Base-by-base conservation (phyloP, 306 rosid genomes). In the Neltuma alba region DNA sequence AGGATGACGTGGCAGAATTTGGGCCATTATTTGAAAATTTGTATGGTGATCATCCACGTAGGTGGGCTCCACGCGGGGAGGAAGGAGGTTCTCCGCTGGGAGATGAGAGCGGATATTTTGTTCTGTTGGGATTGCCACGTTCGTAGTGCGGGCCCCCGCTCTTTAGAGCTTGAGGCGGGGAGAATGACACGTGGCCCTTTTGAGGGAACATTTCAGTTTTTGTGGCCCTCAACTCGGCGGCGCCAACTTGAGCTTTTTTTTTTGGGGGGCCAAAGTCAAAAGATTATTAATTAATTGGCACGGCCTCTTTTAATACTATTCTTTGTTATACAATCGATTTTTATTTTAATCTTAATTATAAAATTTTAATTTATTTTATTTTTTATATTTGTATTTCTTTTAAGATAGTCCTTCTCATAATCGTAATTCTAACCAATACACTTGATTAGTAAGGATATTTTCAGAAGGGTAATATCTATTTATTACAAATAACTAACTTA, bases 31-130 rank as follows among this genome's bases (percentile, higher is more conserved):
- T 79, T 85, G 36, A 63, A 78, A 67, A 74, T 71, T 57, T 74
- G 31, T 28, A 12, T 41, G 42, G 50, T 75, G 38, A 83, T 81
- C 71, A 41, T 3, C 57, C 7, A 8, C 38, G 64, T 65, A 0
- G 0, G n/a, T n/a, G 60, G 88, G 90, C 34, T 38, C 88, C 88
- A 60, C 80, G 80, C 70, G 76, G 77, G 87, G 23, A 18, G 9
- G 36, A 0, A 40, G 52, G 4, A 21, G 50, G 10, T 38, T 55
- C 33, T 20, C 55, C 44, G 30, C 9, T 13, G 34, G 5, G 3
- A 11, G 27, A 16, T 55, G 37, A 18, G 37, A 27, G 20, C 18
- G 37, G 66, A 60, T 58, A 58, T 28, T 60, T 28, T 28, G 20
- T 60, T 28, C 14, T 28, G 36, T 5, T 60, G 66, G 34, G 9